Percentiles rank a stretch among this genome's conserved stretches.
These are phyloP conservation scores for Leavenworthia alabamica DNA, from an alignment of 345 rosid species.

Conservation along the genomic window DNA sequence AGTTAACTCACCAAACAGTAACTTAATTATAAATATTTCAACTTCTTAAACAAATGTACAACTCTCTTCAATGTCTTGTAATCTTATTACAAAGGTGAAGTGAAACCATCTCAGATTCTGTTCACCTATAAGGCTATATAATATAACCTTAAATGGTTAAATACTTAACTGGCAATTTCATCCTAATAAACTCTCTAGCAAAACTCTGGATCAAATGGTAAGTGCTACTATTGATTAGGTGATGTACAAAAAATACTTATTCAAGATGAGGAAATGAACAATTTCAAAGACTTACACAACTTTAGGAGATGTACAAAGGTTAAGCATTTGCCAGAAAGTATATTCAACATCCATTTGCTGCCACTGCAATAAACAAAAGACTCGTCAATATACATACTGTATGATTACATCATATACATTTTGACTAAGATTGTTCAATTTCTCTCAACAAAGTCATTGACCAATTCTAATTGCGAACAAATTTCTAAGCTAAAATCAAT, in stretches of 20 bases:
- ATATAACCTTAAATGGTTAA: neutral
- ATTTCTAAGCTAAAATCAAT: constrained; percentile 9
- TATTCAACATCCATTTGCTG: constrained; percentile 99
- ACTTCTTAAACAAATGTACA: neutral
- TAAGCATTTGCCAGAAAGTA: constrained; percentile 99
- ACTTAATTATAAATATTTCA: neutral
- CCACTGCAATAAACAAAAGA: constrained; percentile 58
- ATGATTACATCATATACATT: neutral
- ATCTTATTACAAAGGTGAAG: neutral
- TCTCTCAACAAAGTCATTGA: neutral
- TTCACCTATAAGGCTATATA: too few species aligned
- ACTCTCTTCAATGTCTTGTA: neutral
- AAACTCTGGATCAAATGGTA: too few species aligned
- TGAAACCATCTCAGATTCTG: constrained; percentile 7
- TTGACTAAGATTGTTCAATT: neutral
- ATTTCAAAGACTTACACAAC: constrained; percentile 66
- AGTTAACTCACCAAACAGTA: neutral
- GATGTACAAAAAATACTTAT: too few species aligned
- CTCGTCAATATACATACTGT: constrained; percentile 1
- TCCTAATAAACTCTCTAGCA: constrained; percentile 6
- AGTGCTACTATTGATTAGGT: too few species aligned
- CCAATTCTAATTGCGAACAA: neutral
- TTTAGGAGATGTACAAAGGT: constrained; percentile 94
- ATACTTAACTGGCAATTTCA: neutral
- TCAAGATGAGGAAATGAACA: too few species aligned